Conservation (phyloP, 805 yeast genomes). For the Ogataea naganishii region DNA sequence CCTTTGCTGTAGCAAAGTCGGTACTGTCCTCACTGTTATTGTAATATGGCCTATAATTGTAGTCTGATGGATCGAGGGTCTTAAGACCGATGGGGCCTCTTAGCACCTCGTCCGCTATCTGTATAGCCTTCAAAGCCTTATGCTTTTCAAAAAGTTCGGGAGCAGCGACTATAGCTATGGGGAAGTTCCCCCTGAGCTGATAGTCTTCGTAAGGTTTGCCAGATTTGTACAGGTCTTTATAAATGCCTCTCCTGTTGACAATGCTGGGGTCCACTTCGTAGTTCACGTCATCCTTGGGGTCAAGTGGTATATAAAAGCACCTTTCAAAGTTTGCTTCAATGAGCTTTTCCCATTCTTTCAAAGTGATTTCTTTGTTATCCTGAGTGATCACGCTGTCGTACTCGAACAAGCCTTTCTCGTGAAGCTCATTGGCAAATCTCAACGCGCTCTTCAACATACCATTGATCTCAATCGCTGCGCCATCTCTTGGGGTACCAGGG, state of each 20-base stretch:
- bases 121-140: slow-evolving; percentile 56
- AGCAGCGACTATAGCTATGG: slow-evolving; percentile 90
- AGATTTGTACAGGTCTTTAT: slow-evolving; percentile 74
- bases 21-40: slow-evolving; percentile 68
- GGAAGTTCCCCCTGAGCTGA: slow-evolving; percentile 85
- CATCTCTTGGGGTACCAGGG: slow-evolving; percentile 98
- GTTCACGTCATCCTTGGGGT: slow-evolving; percentile 49
- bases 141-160: slow-evolving; percentile 75
- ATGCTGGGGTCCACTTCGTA: slow-evolving; percentile 55
- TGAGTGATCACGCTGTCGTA: slow-evolving; percentile 47
- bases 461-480: slow-evolving; percentile 89
- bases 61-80: slow-evolving; percentile 87
- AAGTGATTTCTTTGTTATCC: slow-evolving; percentile 47
- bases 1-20: slow-evolving; percentile 90
- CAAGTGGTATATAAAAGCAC: slow-evolving; percentile 66
- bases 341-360: slow-evolving; percentile 65
- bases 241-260: slow-evolving; percentile 86
- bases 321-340: slow-evolving; percentile 70
- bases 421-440: slow-evolving; percentile 64
- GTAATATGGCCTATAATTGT: slow-evolving; percentile 87
- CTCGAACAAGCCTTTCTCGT: slow-evolving; percentile 45
- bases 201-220: slow-evolving; percentile 92
- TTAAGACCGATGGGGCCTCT: slow-evolving; percentile 90
- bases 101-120: slow-evolving; percentile 60
- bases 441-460: slow-evolving; percentile 81